Conservation (phyloP, 495 filamentous ascomycete genomes). For the Lasiosphaeria ovina region DNA sequence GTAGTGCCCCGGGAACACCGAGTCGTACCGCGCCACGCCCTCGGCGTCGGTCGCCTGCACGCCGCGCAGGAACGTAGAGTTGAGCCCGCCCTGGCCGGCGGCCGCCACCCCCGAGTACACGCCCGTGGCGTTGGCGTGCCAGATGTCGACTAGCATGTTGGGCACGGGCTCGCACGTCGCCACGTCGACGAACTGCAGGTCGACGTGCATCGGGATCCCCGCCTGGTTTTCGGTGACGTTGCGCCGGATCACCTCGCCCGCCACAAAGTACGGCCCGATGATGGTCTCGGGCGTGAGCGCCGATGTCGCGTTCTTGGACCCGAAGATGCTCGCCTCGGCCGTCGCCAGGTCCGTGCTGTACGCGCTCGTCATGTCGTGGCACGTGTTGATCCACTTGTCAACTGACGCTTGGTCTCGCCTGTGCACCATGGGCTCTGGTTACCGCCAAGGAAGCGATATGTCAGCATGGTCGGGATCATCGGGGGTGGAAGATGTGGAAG, state of each 20-base stretch:
- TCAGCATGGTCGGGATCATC: no score
- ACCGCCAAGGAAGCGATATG: background rate
- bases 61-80: constrained; percentile 52
- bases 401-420: background rate
- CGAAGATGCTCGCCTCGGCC: constrained; percentile 6
- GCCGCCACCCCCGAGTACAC: constrained; percentile 55
- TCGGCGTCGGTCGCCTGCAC: constrained; percentile 45
- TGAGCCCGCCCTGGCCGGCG: constrained; percentile 39
- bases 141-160: constrained; percentile 57
- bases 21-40: constrained; percentile 51
- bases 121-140: constrained; percentile 47
- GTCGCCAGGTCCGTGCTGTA: background rate
- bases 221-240: constrained; percentile 52
- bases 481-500: background rate
- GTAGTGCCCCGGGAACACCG: constrained; percentile 58
- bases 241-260: constrained; percentile 47
- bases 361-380: background rate
- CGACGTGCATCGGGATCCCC: constrained; percentile 56
- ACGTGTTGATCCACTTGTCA: constrained; percentile 5
- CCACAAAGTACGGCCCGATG: constrained; percentile 19
- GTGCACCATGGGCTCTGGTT: background rate
- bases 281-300: constrained; percentile 6
- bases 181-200: constrained; percentile 59
- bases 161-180: constrained; percentile 56
- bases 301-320: constrained; percentile 4